phyloP scores from a whole-genome alignment of 1,284 basidiomycete species.

The Cutaneotrichosporon dermatis region DNA sequence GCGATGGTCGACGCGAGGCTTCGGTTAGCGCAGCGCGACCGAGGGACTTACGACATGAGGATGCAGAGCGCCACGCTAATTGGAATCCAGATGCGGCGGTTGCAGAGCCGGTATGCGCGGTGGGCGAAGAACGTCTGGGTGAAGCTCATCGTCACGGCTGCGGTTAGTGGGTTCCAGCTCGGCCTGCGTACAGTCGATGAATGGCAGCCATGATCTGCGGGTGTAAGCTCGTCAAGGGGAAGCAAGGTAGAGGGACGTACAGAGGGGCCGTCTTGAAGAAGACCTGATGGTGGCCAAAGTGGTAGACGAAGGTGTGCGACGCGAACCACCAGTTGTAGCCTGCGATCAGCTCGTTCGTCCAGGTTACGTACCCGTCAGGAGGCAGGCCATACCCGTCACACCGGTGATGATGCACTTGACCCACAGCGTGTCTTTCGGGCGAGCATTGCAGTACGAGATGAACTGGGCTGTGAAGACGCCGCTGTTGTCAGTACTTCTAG shows the following conservation, averaged over 20 bases:
- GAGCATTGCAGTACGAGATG: background rate
- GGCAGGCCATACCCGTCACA: background rate
- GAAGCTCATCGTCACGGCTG: constrained; percentile 1
- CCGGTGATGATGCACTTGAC: background rate
- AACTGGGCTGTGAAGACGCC: background rate
- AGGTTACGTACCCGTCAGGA: background rate
- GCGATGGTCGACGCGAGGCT: background rate
- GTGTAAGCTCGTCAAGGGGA: background rate
- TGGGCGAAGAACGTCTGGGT: constrained; percentile 36
- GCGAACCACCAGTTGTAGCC: background rate
- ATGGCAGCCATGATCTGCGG: background rate
- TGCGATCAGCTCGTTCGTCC: background rate
- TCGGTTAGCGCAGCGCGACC: background rate
- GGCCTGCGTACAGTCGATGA: background rate
- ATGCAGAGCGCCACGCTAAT: constrained; percentile 5
- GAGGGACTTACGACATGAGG: background rate
- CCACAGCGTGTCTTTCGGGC: background rate
- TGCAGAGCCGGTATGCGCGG: constrained; percentile 28
- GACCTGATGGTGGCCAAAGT: background rate
- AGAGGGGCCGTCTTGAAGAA: no score
- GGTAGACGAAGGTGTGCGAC: background rate
- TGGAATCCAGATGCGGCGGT: constrained; percentile 26
- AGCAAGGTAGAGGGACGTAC: background rate
- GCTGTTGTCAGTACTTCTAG: background rate
- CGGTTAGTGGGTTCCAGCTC: background rate